Evolutionary conservation across 345 rosid species (phyloP), one percentile per base, ranked within the genome.

Genomic region (Salix dunnii): DNA sequence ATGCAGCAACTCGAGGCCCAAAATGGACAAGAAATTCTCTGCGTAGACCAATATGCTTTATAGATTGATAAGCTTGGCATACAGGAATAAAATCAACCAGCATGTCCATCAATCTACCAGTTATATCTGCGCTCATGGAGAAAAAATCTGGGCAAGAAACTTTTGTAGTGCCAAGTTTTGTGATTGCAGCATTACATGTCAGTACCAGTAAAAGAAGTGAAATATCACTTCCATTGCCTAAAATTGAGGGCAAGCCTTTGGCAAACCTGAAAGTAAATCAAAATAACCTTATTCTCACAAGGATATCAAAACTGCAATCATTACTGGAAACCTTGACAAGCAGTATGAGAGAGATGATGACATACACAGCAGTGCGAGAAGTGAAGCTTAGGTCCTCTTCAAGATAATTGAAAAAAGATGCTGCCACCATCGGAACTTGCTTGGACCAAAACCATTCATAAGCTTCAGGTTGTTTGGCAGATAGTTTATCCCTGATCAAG

Each of bases 11-110:
- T 61, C 95, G 91, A 72, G 97, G 92, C 73, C 98, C 99, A 88
- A 92, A 92, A 82, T 96, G 99, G 79, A 84, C 87, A 82, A 96
- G 97, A 86, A 96, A 96, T 74, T 96, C 98, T 86, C 96, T 88
- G 63, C 67, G 84, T 67, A 92, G 85, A 76, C 98, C 99, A 73
- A 93, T 83, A 73, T 83, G 90, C 89, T 89, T 91, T 81, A 93
- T 67, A 73, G 87, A 84, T 68, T 72, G 83, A 82, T 90, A 91
- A 48, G 98, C 92, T 86, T 86, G 89, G 76, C 82, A 81, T 68
- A 93, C 79, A n/a, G 96, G 91, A 86, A 91, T 73, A 55, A 86
- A 80, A 85, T 92, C 92, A 81, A 89, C 94, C 84, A 92, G 84
- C 88, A 86, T 92, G 60, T 92, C 98, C 98, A 96, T 91, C 85